Evolutionary conservation across 2,329 filamentous ascomycete genomes (phyloP).

Genomic region (Fusarium irregulare): DNA sequence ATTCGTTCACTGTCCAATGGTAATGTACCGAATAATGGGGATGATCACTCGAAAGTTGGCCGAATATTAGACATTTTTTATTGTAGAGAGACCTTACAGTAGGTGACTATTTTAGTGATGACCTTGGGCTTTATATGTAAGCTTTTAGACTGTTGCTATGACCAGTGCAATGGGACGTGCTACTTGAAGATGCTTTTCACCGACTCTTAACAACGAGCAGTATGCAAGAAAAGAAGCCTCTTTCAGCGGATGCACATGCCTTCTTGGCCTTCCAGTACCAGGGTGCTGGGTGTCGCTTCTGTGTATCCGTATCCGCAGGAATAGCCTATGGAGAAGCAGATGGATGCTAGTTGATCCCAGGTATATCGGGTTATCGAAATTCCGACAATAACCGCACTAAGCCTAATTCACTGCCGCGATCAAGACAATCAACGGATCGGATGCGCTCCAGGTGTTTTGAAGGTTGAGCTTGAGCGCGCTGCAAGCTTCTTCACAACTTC

Average conservation of each 20-base stretch:
- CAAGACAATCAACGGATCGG: constrained; percentile 36
- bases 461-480: constrained; percentile 37
- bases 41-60: neutral
- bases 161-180: neutral
- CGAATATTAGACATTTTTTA: neutral
- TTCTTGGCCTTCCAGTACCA: neutral
- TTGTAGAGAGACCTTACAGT: neutral
- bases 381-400: constrained; percentile 25
- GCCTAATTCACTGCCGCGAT: constrained; percentile 31
- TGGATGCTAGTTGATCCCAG: neutral
- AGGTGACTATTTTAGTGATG: neutral
- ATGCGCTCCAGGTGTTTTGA: constrained; percentile 46
- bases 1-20: neutral
- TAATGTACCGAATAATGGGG: neutral
- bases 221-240: neutral
- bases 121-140: neutral
- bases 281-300: neutral
- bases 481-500: constrained; percentile 26
- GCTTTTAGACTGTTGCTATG: neutral
- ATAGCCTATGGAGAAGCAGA: neutral
- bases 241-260: neutral
- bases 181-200: neutral
- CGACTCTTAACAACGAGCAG: neutral
- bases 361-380: constrained; percentile 29
- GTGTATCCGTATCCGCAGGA: neutral